Base-by-base conservation (phyloP, 306 rosid species). In the Vigna hirtella region DNA sequence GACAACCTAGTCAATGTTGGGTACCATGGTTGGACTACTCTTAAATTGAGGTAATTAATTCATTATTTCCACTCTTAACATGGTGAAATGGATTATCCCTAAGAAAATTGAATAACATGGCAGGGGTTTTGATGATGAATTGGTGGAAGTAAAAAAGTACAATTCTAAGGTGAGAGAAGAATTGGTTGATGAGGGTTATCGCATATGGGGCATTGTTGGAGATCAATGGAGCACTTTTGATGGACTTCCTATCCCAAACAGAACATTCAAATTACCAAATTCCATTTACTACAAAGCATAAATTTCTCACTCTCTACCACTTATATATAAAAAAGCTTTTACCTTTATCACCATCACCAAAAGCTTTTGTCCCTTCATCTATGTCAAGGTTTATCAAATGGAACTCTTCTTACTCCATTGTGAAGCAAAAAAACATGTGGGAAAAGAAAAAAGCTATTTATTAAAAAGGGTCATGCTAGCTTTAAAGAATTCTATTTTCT, bases 211-310 rank as follows among this genome's bases (percentile, higher is more conserved):
- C 36, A 87, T 89, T 18, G 51, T 84, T 3, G 93, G 90, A 70
- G 96, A 87, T 58, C 93, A 86, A 52, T 89, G 91, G 90, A 91
- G 91, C 85, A 89, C 89, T 17, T 84, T 91, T 78, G 87, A 87
- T 24, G 96, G 93, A 2, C 77, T 80, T 83, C 90, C 96, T 40
- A 15, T 47, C 32, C 82, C 86, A 1, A 77, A 86, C 78, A 85
- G 93, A 78, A 77, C 89, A 77, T 91, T 89, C 83, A 88, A 91
- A 78, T 81, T 91, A 40, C 91, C 94, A 3, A 88, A 91, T 66
- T 86, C 91, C 73, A 88, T 91, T 53, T 88, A 89, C 50, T 73
- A 52, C 16, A 28, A 52, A 4, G 66, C 83, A 24, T 72, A 72
- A 50, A 12, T 61, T 70, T 62, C 53, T 18, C 32, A 20, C 30